These are phyloP conservation scores for Trichoderma pleuroti DNA, from an alignment of 2,329 filamentous ascomycete genomes.

Conservation along the genomic window DNA sequence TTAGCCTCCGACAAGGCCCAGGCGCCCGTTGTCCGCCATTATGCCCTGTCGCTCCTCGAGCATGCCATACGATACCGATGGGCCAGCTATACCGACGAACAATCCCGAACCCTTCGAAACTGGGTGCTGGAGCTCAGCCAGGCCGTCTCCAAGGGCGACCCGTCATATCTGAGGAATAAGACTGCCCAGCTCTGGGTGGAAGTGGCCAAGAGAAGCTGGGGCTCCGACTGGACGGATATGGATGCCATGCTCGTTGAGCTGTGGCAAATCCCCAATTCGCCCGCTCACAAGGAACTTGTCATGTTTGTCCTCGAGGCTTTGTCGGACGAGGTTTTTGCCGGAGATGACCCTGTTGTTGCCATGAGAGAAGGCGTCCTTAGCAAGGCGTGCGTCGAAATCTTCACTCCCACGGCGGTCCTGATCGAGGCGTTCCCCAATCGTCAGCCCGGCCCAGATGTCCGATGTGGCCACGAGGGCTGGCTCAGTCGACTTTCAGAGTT, in stretches of 20 bases:
- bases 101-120: slow-evolving; percentile 64
- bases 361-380: slow-evolving; percentile 80
- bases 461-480: slow-evolving; percentile 84
- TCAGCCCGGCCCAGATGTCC: slow-evolving; percentile 63
- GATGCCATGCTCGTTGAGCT: slow-evolving; percentile 76
- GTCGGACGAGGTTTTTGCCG: slow-evolving; percentile 89
- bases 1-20: slow-evolving; percentile 74
- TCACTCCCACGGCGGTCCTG: slow-evolving; percentile 75
- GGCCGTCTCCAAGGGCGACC: slow-evolving; percentile 67
- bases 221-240: slow-evolving; percentile 91
- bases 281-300: slow-evolving; percentile 76
- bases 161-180: slow-evolving; percentile 85
- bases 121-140: slow-evolving; percentile 80
- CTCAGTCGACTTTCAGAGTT: slow-evolving; percentile 71
- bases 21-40: slow-evolving; percentile 82
- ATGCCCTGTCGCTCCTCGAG: slow-evolving; percentile 87
- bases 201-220: slow-evolving; percentile 89
- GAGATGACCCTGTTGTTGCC: slow-evolving; percentile 82
- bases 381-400: slow-evolving; percentile 88
- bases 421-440: slow-evolving; percentile 72
- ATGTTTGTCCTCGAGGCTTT: slow-evolving; percentile 85
- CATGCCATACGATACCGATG: slow-evolving; percentile 85
- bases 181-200: slow-evolving; percentile 93
- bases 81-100: slow-evolving; percentile 65
- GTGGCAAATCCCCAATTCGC: slow-evolving; percentile 67